Evolutionary conservation across 805 yeast genomes (phyloP), one percentile per base, ranked within the genome.

Genomic region (Monosporozyma servazzii): DNA sequence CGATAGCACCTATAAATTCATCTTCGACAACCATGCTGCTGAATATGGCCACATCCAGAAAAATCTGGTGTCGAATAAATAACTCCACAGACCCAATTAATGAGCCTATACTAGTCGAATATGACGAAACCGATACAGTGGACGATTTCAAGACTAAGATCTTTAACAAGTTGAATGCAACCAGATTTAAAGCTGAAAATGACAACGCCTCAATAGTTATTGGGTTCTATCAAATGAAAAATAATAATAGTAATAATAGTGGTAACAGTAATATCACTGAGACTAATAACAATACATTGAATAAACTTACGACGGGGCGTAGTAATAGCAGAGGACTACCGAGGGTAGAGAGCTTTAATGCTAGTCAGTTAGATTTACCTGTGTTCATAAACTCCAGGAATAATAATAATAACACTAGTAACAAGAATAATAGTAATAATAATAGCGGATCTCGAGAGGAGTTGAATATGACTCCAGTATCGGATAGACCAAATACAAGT

Each of bases 131-230:
- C 20, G 91, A 86, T 61, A 75, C 89, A 1, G 76, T 90, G 5
- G 98, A 90, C 65, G 96, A 91, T 66, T 71, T 90, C 58, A 90
- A 90, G 61, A 70, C 75, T 10, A 75, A 80, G 53, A 75, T 90
- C 1, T 66, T 82, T 37, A 70, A 69, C 45, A 86, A 83, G 58
- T 85, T 66, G 25, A 56, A 50, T 39, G 21, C 47, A 20, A 77
- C 64, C 86, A 95, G 50, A 80, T 84, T 53, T 76, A 87, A 2
- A 62, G 84, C 51, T 86, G 81, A 3, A 64, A 77, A 62, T 46
- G 68, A 54, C 63, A 71, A 45, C 77, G 75, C 61, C 88, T 88
- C 69, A 82, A 95, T 8, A 80, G 95, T 10, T 88, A 86, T 62
- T 52, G 84, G 56, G 51, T 72, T 17, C 63, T 81, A 53, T 58